Conservation (phyloP, 768 basidiomycete genomes). For the Pisolithus microcarpus region DNA sequence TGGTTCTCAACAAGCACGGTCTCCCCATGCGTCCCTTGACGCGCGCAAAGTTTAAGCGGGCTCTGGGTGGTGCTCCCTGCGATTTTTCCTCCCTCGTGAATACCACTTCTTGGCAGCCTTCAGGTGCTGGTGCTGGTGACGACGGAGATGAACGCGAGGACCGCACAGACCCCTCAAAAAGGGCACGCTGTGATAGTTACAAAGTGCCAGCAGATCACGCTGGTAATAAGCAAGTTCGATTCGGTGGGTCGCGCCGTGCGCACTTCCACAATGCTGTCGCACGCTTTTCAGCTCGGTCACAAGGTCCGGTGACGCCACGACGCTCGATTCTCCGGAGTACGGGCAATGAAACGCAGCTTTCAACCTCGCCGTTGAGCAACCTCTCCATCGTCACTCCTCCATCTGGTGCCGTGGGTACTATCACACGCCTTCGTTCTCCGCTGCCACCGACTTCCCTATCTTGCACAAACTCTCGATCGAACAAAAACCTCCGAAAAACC, state of each 20-base stretch:
- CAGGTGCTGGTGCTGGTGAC: neutral
- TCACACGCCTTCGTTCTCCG: neutral
- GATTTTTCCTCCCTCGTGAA: neutral
- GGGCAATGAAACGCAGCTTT: neutral
- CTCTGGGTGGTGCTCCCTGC: neutral
- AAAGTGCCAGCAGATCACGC: neutral
- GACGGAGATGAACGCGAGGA: neutral
- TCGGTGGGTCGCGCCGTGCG: neutral
- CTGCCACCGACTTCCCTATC: neutral
- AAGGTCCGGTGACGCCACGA: neutral
- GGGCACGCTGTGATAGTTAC: neutral
- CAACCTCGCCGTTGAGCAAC: neutral
- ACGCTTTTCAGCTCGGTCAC: neutral
- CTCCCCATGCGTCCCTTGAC: neutral
- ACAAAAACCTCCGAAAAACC: neutral
- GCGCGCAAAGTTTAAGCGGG: neutral
- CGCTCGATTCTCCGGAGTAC: neutral
- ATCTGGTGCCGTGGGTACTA: too few relatives aligned
- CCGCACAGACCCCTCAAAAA: neutral
- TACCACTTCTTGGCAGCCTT: neutral
- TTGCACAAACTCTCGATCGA: neutral
- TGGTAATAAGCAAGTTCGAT: neutral
- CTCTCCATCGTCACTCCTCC: neutral
- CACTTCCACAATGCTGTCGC: neutral
- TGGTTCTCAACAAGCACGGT: neutral